A percentile compares a stretch with the other conserved stretches of the same genome.
These are phyloP conservation scores for Silene conica DNA, from an alignment of 148 eudicot species.

Conservation along the genomic window DNA sequence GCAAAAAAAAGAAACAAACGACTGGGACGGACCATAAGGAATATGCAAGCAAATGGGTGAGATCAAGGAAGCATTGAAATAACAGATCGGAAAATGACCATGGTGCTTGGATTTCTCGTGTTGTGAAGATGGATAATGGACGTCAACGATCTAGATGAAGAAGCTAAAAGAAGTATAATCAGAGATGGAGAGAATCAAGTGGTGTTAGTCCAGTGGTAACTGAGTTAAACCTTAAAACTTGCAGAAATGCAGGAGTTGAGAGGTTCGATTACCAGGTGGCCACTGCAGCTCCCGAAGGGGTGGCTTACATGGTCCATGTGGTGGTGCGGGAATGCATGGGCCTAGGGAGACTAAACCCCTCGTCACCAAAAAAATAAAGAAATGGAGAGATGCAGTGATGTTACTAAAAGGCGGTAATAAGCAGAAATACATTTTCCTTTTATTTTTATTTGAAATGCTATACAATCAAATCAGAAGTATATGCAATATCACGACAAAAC, in stretches of 20 bases:
- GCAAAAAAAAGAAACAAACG: background rate
- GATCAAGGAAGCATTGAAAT: background rate
- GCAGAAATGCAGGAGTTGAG: too few species aligned
- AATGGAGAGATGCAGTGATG: background rate
- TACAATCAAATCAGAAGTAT: background rate
- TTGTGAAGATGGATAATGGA: background rate
- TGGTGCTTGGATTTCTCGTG: background rate
- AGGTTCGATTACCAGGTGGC: too few species aligned
- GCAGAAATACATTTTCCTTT: background rate
- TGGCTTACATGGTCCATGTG: too few species aligned
- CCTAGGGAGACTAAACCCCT: too few species aligned
- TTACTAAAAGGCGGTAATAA: background rate
- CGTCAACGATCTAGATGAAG: background rate
- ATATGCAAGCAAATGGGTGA: background rate
- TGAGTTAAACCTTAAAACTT: too few species aligned
- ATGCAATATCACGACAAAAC: background rate
- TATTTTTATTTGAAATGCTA: slow-evolving; percentile 1
- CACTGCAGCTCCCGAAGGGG: too few species aligned
- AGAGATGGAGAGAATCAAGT: background rate
- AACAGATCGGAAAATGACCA: background rate
- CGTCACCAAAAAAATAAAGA: too few species aligned
- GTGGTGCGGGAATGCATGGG: too few species aligned
- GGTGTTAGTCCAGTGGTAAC: too few species aligned
- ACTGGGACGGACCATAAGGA: background rate
- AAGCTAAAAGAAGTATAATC: background rate